Conservation (phyloP, 257 asterid species). For the Knoxia roxburghii region DNA sequence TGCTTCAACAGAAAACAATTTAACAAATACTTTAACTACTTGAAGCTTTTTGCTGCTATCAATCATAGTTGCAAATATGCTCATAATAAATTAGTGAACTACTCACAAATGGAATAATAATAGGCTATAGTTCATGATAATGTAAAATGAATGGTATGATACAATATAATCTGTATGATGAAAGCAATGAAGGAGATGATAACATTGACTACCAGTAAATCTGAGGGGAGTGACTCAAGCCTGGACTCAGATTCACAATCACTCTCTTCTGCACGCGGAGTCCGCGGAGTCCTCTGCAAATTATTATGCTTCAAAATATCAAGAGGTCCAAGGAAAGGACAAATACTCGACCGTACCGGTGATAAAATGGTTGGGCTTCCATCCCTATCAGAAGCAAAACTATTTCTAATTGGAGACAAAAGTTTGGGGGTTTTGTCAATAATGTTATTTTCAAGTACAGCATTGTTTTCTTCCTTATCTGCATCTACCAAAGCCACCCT, state of each 20-base stretch:
- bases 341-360: constrained; percentile 42
- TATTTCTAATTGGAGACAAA: constrained; percentile 55
- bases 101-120: neutral
- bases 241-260: constrained; percentile 49
- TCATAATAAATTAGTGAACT: neutral
- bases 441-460: constrained; percentile 22
- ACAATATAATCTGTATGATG: neutral
- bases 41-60: neutral
- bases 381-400: constrained; percentile 33
- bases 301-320: constrained; percentile 32
- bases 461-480: constrained; percentile 25
- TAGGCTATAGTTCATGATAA: neutral
- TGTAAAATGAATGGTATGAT: neutral
- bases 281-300: constrained; percentile 58
- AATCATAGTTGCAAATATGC: neutral
- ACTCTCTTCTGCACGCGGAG: constrained; percentile 48
- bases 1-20: neutral
- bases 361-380: constrained; percentile 39
- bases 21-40: neutral
- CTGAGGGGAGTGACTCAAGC: constrained; percentile 83
- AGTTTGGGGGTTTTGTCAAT: constrained; percentile 30
- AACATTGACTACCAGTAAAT: constrained; percentile 66
- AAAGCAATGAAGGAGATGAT: neutral
- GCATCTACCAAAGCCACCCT: constrained; percentile 46
- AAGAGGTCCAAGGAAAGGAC: constrained; percentile 25